These are phyloP conservation scores for Lentinula lateritia DNA, from an alignment of 768 basidiomycete species.

Conservation along the genomic window DNA sequence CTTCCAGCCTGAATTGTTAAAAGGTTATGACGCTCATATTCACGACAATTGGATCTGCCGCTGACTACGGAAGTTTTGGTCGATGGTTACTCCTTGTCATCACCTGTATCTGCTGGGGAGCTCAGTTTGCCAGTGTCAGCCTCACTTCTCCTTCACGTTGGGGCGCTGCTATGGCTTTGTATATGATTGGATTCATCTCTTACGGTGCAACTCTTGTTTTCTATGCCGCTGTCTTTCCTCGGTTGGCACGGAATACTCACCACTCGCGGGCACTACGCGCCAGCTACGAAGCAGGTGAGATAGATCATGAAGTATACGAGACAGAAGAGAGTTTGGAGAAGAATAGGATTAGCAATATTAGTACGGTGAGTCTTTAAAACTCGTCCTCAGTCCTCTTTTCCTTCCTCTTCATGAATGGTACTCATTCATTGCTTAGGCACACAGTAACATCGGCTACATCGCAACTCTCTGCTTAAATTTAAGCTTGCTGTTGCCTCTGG, in stretches of 20 bases:
- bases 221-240: constrained; percentile 73
- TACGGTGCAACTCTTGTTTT: constrained; percentile 82
- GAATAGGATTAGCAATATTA: constrained; percentile 81
- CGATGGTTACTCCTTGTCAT: constrained; percentile 71
- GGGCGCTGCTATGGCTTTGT: constrained; percentile 72
- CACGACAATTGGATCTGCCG: constrained; percentile 72
- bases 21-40: constrained; percentile 78
- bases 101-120: constrained; percentile 74
- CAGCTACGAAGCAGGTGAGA: constrained; percentile 55
- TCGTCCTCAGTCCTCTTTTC: neutral
- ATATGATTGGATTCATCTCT: constrained; percentile 73
- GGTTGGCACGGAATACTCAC: constrained; percentile 72
- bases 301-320: constrained; percentile 60
- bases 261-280: constrained; percentile 51
- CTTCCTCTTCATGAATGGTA: neutral
- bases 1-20: neutral
- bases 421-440: constrained; percentile 37
- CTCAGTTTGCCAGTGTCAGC: constrained; percentile 73
- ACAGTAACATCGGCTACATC: constrained; percentile 75
- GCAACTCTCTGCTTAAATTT: constrained; percentile 61
- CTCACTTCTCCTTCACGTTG: constrained; percentile 65
- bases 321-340: constrained; percentile 74
- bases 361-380: constrained; percentile 44
- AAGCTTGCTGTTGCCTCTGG: constrained; percentile 61
- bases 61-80: constrained; percentile 72